Base-by-base conservation (phyloP, 495 filamentous ascomycete species). In the Hypoxylon intermedium region DNA sequence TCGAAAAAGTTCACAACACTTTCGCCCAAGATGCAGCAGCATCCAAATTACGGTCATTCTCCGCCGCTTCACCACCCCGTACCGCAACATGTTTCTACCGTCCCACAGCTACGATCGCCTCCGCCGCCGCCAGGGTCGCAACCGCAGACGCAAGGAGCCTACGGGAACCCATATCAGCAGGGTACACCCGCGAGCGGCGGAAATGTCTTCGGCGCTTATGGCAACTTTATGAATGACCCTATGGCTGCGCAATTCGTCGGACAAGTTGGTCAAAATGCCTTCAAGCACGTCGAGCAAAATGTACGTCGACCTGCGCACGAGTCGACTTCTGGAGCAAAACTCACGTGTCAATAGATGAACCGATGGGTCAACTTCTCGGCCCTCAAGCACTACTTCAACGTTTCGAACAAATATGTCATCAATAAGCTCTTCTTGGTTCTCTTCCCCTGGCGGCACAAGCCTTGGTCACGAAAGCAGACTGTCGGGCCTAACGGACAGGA, bases 11-110 rank as follows among this genome's bases (percentile, higher is more conserved):
- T 33, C 5, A 21, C n/a, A 9, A 44, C 11, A 16, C 15, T 9
- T 15, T 26, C 28, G 23, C 15, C 33, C 56, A 79, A 71, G 34
- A 97, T 97, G 92, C 93, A 98, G 75, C 88, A 92, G 71, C 78
- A 83, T 60, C 81, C 83, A 42, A 96, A 92, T 77, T 87, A 85
- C 36, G 88, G 90, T 53, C 89, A 91, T 65, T 97, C 94, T 61
- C 94, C 94, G 68, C 95, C 94, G 36, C 88, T 99, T 58, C 94
- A 99, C 77, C 94, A 99, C 74, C 94, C 94, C 21, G 93, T 98
- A 40, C 95, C 95, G 40, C 95, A 98, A 70, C 95, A 98, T 83
- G 93, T 98, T 52, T 97, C 95, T 63, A 96, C 93, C 44, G 95
- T 99, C 43, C 94, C 94, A n/a, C 93, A 97, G 78, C 89, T 99